A percentile compares a stretch with the other conserved stretches of the same genome.
Evolutionary conservation across 345 rosid species (phyloP).

Genomic region (Laguncularia racemosa): DNA sequence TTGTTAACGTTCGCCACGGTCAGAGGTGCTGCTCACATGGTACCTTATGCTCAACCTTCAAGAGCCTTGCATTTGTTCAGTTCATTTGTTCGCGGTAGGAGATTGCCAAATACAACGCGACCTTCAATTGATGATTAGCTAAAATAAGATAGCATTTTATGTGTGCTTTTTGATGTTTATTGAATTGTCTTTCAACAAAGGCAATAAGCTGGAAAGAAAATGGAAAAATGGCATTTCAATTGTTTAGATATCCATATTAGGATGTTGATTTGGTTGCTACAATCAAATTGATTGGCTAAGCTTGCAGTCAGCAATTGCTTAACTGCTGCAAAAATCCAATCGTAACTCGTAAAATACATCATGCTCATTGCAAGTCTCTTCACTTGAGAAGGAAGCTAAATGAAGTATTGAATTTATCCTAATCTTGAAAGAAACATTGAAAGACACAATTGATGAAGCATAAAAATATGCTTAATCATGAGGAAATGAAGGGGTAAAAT

Average conservation of each 20-base stretch:
- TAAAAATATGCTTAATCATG: no score
- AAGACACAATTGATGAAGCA: no score
- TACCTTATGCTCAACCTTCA: slow-evolving; percentile 83
- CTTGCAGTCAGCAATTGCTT: no score
- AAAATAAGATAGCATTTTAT: neutral
- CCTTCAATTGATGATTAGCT: slow-evolving; percentile 25
- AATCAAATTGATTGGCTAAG: no score
- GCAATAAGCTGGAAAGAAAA: slow-evolving; percentile 1
- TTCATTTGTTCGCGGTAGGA: slow-evolving; percentile 54
- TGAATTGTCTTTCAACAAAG: neutral
- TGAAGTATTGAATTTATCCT: no score
- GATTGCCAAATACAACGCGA: slow-evolving; percentile 51
- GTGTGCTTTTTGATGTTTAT: neutral
- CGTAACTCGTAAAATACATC: no score
- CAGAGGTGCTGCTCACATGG: slow-evolving; percentile 95
- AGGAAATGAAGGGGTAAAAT: no score
- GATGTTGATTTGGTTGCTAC: no score
- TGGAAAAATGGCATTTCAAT: neutral
- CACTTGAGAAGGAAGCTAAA: no score
- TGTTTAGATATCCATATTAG: neutral
- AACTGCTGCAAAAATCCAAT: no score
- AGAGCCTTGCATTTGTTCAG: slow-evolving; percentile 76
- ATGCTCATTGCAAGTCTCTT: no score
- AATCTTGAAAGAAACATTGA: no score
- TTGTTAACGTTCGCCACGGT: slow-evolving; percentile 71